Conservation (phyloP, 371 early-diverging fungal species). For the Mucor velutinosus region DNA sequence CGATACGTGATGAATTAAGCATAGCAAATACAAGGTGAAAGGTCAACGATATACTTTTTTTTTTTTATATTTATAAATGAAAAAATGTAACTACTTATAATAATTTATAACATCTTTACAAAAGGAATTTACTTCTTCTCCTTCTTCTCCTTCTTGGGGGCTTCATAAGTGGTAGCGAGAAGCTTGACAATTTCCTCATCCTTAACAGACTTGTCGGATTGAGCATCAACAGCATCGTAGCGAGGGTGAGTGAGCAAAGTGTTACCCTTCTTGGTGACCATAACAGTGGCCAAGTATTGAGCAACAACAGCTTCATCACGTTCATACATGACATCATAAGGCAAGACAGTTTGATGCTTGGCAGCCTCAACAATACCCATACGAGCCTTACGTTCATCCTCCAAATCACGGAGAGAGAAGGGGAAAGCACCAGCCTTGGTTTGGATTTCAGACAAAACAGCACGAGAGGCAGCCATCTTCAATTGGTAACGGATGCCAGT, state of each 20-base stretch:
- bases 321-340: slow-evolving; percentile 86
- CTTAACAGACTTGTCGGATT: slow-evolving; percentile 78
- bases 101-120: background rate
- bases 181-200: slow-evolving; percentile 72
- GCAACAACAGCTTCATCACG: slow-evolving; percentile 83
- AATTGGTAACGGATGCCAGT: slow-evolving; percentile 82
- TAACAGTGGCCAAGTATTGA: slow-evolving; percentile 89
- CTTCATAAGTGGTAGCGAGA: slow-evolving; percentile 52
- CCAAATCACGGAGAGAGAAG: slow-evolving; percentile 79
- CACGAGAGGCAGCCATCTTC: slow-evolving; percentile 88
- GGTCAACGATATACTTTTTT: slow-evolving; percentile 3
- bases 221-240: slow-evolving; percentile 65
- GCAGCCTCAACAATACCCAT: slow-evolving; percentile 92
- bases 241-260: slow-evolving; percentile 73
- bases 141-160: slow-evolving; percentile 30
- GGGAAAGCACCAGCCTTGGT: slow-evolving; percentile 86
- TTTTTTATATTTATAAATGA: slow-evolving; percentile 11
- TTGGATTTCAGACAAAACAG: slow-evolving; percentile 75
- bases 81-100: background rate
- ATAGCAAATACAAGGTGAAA: background rate
- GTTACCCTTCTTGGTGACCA: slow-evolving; percentile 86
- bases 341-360: slow-evolving; percentile 78
- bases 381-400: slow-evolving; percentile 88
- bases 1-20: background rate
- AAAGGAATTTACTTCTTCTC: slow-evolving; percentile 12